Conservation (phyloP, 176 grass and related monocot species). For the Hsuehochloa calcarea region DNA sequence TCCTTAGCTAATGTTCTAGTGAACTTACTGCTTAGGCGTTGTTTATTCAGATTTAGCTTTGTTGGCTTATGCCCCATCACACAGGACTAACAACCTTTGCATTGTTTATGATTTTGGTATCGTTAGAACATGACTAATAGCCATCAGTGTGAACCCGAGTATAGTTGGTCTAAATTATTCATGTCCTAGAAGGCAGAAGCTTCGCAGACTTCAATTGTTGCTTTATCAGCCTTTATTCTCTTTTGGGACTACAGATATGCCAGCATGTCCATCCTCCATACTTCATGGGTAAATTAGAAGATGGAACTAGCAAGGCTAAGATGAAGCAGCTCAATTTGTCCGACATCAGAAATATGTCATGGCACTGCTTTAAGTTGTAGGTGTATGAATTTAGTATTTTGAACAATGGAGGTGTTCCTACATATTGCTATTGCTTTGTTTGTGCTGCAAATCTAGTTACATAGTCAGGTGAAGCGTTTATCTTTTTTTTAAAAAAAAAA, state of each 20-base stretch:
- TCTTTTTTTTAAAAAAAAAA: not conserved
- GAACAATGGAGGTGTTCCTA: not conserved
- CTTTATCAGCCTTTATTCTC: slow-evolving; percentile 18
- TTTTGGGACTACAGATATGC: not conserved
- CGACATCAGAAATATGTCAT: not conserved
- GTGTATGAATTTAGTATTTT: not conserved
- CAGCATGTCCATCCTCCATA: not conserved
- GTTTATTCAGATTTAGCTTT: not conserved
- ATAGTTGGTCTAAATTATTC: slow-evolving; percentile 1
- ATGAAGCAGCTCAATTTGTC: not conserved
- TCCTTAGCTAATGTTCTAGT: not conserved
- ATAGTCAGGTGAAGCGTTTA: not conserved
- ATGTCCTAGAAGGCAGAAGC: not conserved
- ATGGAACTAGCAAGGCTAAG: not conserved
- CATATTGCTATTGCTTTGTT: not conserved
- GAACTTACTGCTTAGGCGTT: not conserved
- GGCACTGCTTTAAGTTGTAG: not conserved
- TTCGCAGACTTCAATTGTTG: not conserved
- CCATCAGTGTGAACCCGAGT: not conserved
- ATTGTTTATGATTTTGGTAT: not conserved
- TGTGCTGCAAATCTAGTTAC: not conserved
- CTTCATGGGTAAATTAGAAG: not conserved
- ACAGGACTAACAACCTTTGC: not conserved
- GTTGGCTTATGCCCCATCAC: not conserved
- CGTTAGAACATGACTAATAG: not conserved